Base-by-base conservation (phyloP, 805 yeast genomes). In the Nakazawaea peltata region DNA sequence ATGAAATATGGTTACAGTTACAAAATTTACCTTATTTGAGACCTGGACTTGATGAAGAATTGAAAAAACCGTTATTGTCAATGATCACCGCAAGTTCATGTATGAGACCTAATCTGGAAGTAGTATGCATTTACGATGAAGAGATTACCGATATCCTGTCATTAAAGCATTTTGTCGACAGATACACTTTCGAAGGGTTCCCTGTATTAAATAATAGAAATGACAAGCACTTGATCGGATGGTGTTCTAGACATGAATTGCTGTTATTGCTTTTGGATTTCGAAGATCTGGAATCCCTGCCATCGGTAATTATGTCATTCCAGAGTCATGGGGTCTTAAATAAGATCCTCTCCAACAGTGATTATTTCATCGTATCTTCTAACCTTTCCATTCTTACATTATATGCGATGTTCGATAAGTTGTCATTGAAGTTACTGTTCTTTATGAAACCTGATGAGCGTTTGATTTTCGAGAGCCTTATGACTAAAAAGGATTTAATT, bases 1-100 rank as follows among this genome's bases (percentile, higher is more conserved):
- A 82, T 49, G 92, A 84, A 38, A 49, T 55, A 28, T 71, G 77
- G 77, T 59, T 71, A 24, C 48, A 55, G 16, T 54, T 57, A 26
- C 43, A 51, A 24, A 55, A 57, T 7, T 63, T 65, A 33, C 71
- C 73, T 1, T 68, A 61, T 35, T 47, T 73, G 18, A 52, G 49
- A 18, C 56, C 66, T 21, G 62, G 64, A 21, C 48, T 61, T 9
- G 66, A 61, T 17, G 50, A 45, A 26, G 59, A 54, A 25, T 38
- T 49, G 14, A 32, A 37, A 7, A 46, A 44, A 9, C 54, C 60
- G 1, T 57, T 67, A 6, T 44, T 71, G 10, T 67, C 77, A 2
- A 51, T 60, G 17, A 44, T 56, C 1, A 46, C 48, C 3, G 59
- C 62, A 11, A 45, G 48, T 0, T 55, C 54, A 23, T 41, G 65